phyloP scores from a whole-genome alignment of 1,284 basidiomycete species.

The Clitocybe nebularis region DNA sequence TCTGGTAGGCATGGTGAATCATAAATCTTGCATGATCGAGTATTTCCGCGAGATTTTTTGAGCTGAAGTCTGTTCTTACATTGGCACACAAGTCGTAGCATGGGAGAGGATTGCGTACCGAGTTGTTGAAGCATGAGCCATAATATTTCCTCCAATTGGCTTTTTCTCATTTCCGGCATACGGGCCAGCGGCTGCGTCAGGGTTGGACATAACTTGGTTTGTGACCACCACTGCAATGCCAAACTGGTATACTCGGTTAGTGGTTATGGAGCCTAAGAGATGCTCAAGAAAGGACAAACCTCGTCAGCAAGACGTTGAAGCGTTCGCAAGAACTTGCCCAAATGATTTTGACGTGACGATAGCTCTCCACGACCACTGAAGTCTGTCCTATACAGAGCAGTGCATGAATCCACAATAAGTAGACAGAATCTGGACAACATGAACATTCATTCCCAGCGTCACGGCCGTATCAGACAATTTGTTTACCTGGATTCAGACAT shows the following conservation, averaged over 20 bases:
- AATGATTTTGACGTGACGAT: constrained; percentile 91
- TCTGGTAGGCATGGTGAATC: constrained; percentile 98
- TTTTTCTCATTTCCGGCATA: constrained; percentile 94
- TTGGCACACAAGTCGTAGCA: constrained; percentile 11
- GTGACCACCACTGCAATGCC: constrained; percentile 97
- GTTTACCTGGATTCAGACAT: constrained; percentile 93
- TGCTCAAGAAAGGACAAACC: constrained; percentile 40
- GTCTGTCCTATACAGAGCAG: constrained; percentile 94
- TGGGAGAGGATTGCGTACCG: constrained; percentile 43
- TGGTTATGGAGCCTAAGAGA: constrained; percentile 7
- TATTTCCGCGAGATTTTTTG: constrained; percentile 90
- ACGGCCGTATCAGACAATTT: too few species aligned
- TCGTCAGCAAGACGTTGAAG: constrained; percentile 95
- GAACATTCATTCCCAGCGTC: too few species aligned
- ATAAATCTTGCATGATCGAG: constrained; percentile 94
- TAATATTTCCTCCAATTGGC: constrained; percentile 95
- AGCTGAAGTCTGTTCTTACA: constrained; percentile 67
- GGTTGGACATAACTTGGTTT: constrained; percentile 98
- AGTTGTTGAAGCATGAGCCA: constrained; percentile 95
- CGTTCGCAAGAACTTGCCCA: constrained; percentile 95
- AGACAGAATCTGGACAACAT: constrained; percentile 77
- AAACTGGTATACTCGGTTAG: constrained; percentile 56
- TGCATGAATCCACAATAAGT: constrained; percentile 96
- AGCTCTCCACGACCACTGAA: constrained; percentile 95
- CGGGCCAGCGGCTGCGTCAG: constrained; percentile 88